These are phyloP conservation scores for Catenaria anguillulae DNA, from an alignment of 371 early-diverging fungal genomes.

Conservation along the genomic window DNA sequence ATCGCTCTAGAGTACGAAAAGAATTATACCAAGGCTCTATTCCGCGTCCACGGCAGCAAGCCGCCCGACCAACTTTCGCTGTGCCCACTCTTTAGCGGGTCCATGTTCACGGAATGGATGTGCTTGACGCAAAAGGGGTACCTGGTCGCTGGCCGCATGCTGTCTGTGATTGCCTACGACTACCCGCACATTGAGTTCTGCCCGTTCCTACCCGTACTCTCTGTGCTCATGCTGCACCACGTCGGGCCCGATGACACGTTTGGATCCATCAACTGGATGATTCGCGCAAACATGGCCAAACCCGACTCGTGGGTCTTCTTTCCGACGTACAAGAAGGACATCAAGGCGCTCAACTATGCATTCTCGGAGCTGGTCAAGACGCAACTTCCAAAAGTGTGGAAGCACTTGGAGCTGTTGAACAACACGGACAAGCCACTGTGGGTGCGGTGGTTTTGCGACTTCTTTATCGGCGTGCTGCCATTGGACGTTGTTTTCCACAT, in stretches of 20 bases:
- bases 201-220: conserved; percentile 21
- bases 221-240: conserved; percentile 21
- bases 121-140: conserved; percentile 13
- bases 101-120: not conserved
- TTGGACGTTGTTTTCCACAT: conserved; percentile 20
- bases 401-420: conserved; percentile 17
- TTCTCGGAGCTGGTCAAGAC: conserved; percentile 19
- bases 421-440: conserved; percentile 17
- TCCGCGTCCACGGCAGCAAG: not conserved
- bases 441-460: conserved; percentile 20
- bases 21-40: conserved; percentile 5
- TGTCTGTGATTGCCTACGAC: conserved; percentile 23
- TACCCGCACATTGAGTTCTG: conserved; percentile 26
- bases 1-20: conserved; percentile 2
- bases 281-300: conserved; percentile 13
- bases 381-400: not conserved
- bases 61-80: not conserved
- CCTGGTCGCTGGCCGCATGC: conserved; percentile 15
- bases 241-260: conserved; percentile 19
- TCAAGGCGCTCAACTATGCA: conserved; percentile 18
- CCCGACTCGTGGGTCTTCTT: conserved; percentile 19
- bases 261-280: conserved; percentile 17
- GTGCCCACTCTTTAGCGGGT: conserved; percentile 2
- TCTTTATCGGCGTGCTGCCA: conserved; percentile 19
- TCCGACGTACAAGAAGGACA: conserved; percentile 22